Evolutionary conservation across 2,329 filamentous ascomycete species (phyloP), one percentile per base, ranked within the genome.

Genomic region (Teratosphaeria destructans): DNA sequence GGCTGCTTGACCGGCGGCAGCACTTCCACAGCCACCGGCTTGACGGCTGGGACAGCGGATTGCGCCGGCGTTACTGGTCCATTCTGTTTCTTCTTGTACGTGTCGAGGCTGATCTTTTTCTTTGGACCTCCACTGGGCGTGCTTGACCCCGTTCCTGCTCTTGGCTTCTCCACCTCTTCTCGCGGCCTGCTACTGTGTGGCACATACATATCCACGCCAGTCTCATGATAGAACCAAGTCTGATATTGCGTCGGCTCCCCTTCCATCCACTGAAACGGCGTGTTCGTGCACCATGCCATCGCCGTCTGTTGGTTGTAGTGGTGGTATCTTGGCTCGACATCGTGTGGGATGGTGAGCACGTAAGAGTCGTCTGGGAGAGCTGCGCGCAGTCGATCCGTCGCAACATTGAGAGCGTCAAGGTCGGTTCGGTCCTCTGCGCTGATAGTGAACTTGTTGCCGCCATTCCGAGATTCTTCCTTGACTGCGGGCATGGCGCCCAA

Each of bases 41-140:
- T 61, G 27, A 57, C 49, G n/a, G 64, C 64, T 19, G 70, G 62
- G 16, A 70, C 67, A 16, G 66, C 66, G 5, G 12, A 23, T 47
- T 26, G 26, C 53, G 67, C 62, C 19, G 65, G 67, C 11, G 71
- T 61, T 10, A 68, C 71, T 52, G 69, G 74, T 58, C 72, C 76
- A 61, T 73, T 78, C 68, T 77, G 70, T 65, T 83, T 83, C 61
- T 78, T 81, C 71, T 82, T 85, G 71, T 85, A 86, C 47, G 81
- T 82, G 52, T 78, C 81, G 57, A 86, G 71, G 58, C 76, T 84
- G 62, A 86, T 85, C 71, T 84, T 85, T 75, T 84, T 85, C 73
- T 82, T 85, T 27, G 77, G 76, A 12, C 65, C 71, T 57, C 67
- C 72, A 53, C 65, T 73, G 32, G 79, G 75, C 23, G 75, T 78